phyloP scores from a whole-genome alignment of 306 rosid species.

The Aeschynomene evenia region DNA sequence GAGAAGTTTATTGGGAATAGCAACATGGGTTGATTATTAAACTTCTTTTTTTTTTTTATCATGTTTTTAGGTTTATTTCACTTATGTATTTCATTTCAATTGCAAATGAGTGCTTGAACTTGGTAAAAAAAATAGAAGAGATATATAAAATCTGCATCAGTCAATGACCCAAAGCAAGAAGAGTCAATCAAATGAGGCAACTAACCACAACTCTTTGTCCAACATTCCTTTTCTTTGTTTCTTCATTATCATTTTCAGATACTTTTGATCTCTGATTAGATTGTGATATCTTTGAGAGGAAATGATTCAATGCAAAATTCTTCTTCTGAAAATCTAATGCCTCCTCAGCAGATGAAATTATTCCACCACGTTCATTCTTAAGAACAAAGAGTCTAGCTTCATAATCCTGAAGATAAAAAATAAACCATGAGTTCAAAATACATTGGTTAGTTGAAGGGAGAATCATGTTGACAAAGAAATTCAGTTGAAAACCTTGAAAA shows the following conservation, averaged over 20 bases:
- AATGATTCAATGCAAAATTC: conserved; percentile 70
- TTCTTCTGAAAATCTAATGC: conserved; percentile 85
- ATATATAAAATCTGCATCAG: conserved; percentile 12
- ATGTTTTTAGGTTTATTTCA: background rate
- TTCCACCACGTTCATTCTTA: conserved; percentile 67
- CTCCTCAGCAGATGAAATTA: conserved; percentile 84
- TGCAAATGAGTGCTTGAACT: background rate
- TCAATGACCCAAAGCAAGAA: conserved; percentile 17
- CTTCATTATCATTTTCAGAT: conserved; percentile 44
- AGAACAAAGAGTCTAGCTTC: conserved; percentile 89
- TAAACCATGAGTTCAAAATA: conserved; percentile 18
- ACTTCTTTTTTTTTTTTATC: background rate
- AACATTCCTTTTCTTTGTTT: conserved; percentile 75
- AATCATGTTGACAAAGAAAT: conserved; percentile 35
- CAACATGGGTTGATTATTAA: background rate
- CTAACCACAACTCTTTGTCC: conserved; percentile 90
- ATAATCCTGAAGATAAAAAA: conserved; percentile 57
- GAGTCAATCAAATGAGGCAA: conserved; percentile 26
- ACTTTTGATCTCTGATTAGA: conserved; percentile 47
- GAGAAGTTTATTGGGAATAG: conserved; percentile 7
- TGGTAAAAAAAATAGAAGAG: conserved; percentile 8
- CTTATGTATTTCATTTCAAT: conserved; percentile 2
- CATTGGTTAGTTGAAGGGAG: background rate
- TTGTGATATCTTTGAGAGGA: conserved; percentile 65
- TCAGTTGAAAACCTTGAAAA: conserved; percentile 68